Base-by-base conservation (phyloP, 352 stramenopile species). In the Phytophthora sp. region DNA sequence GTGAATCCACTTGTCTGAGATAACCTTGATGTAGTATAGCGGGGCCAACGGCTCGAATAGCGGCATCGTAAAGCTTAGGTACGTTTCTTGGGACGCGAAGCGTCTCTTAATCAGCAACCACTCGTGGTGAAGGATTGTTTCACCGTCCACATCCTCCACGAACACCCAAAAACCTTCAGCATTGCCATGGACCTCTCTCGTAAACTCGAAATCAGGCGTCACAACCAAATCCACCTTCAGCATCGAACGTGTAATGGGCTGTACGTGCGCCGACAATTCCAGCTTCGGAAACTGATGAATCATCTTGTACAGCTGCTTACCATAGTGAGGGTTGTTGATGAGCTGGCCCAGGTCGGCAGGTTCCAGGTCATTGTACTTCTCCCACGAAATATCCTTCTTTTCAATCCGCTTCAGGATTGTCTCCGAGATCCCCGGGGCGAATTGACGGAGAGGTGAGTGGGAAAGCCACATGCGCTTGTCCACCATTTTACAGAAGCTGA, bases 401-500 rank as follows among this genome's bases (percentile, higher is more conserved):
- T 99, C 98, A 23, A 99, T 79, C 26, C 98, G 98, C 48, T 97
- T 91, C 7, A 98, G 73, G 24, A 99, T 98, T 17, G 94, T 92
- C 59, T 99, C 97, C 1, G 97, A 97, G 3, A 99, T 91, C 7
- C 54, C 66, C 15, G 86, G 74, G 0, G 83, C 84, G 59, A 99
- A 99, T 70, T 99, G 98, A 24, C 98, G 89, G 43, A 99, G 82
- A 32, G 97, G 97, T 5, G 94, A 98, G 66, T 99, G 97, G 28
- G 93, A 98, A 17, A 94, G 79, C 98, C 98, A 99, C 76, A 99
- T 97, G 26, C 96, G 90, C 67, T 98, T 94, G 52, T 99, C 92
- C n/a, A 99, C 96, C 97, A 99, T 99, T 61, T 99, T 99, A 62
- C 97, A 98, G 43, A 99, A 97, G 48, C 87, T 95, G 23, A 99